Evolutionary conservation across 2,329 filamentous ascomycete genomes (phyloP).

Genomic region (Ceratocystis huliohia): DNA sequence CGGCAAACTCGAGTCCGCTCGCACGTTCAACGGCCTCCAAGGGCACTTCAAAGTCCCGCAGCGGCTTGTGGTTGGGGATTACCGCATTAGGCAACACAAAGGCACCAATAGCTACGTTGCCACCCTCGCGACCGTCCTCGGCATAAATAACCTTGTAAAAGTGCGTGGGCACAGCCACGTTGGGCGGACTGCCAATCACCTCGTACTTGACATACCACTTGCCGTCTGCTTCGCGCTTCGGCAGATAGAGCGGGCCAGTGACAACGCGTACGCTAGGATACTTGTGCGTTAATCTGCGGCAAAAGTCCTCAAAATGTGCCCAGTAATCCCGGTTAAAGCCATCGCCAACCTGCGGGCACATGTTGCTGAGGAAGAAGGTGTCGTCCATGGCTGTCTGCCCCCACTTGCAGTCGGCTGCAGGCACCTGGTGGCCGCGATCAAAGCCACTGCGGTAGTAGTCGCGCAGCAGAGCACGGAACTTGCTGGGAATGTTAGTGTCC

Average conservation of each 20-base stretch:
- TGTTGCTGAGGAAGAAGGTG: conserved; percentile 87
- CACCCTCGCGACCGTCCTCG: conserved; percentile 59
- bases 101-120: conserved; percentile 76
- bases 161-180: conserved; percentile 90
- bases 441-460: conserved; percentile 95
- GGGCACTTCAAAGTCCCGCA: conserved; percentile 89
- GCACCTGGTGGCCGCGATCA: conserved; percentile 92
- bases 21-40: conserved; percentile 86
- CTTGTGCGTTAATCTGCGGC: conserved; percentile 61
- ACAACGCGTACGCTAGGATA: conserved; percentile 87
- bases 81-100: conserved; percentile 89
- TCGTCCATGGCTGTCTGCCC: conserved; percentile 87
- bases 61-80: conserved; percentile 76
- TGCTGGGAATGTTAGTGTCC: conserved; percentile 63
- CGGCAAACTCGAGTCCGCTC: conserved; percentile 80
- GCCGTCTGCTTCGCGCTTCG: conserved; percentile 68
- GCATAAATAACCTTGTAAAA: conserved; percentile 99
- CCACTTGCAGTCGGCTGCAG: conserved; percentile 93
- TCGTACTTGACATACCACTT: conserved; percentile 97
- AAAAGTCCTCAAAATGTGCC: conserved; percentile 98
- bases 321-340: conserved; percentile 99
- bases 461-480: conserved; percentile 79
- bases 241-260: conserved; percentile 87
- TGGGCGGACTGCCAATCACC: conserved; percentile 85
- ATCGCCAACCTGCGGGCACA: conserved; percentile 96